These are phyloP conservation scores for Rhizoclosmatium sp. DNA, from an alignment of 192 early-diverging fungal genomes.

Conservation along the genomic window DNA sequence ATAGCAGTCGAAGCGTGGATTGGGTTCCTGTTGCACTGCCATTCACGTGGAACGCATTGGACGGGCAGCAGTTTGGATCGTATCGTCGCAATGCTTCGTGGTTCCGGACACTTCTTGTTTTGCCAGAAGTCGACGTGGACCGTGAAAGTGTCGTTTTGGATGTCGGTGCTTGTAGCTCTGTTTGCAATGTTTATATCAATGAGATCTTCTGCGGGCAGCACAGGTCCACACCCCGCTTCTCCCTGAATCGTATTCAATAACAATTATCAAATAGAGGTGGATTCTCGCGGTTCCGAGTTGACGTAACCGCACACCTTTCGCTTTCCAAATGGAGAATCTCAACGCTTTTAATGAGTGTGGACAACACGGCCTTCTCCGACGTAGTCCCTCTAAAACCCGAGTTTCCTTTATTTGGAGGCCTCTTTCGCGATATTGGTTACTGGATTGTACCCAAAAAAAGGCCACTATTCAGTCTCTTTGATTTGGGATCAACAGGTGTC, in stretches of 20 bases:
- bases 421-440: slow-evolving; percentile 28
- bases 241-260: not conserved
- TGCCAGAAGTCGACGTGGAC: not conserved
- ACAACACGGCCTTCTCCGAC: slow-evolving; percentile 9
- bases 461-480: slow-evolving; percentile 19
- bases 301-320: not conserved
- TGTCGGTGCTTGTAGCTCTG: slow-evolving; percentile 11
- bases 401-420: slow-evolving; percentile 23
- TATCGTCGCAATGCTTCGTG: not conserved
- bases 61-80: not conserved
- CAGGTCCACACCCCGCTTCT: not conserved
- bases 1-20: not conserved
- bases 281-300: slow-evolving; percentile 32
- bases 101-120: slow-evolving; percentile 7
- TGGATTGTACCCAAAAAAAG: not conserved
- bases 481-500: slow-evolving; percentile 21
- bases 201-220: slow-evolving; percentile 1
- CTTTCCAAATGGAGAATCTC: not conserved
- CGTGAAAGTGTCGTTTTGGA: slow-evolving; percentile 6
- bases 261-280: slow-evolving; percentile 9
- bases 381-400: slow-evolving; percentile 12
- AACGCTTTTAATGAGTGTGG: not conserved
- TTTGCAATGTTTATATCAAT: slow-evolving; percentile 14
- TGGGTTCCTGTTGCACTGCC: slow-evolving; percentile 20
- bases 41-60: not conserved